Evolutionary conservation across 2,329 filamentous ascomycete genomes (phyloP).

Genomic region (Colletotrichum tropicicola): DNA sequence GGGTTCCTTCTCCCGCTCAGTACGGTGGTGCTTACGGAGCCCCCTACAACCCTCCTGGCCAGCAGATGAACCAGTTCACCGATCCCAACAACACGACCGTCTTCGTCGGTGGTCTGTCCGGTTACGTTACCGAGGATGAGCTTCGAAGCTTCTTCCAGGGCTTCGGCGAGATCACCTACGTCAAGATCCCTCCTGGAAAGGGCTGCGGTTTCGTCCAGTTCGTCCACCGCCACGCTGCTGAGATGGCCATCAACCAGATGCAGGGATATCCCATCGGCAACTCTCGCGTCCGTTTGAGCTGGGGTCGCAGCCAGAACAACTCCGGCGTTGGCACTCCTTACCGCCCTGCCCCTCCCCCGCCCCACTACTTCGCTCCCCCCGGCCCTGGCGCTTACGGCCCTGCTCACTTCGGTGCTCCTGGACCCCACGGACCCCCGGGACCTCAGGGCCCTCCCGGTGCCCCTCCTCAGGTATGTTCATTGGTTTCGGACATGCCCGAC

Average conservation of each 20-base stretch:
- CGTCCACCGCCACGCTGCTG: slow-evolving; percentile 96
- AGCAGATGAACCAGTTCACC: slow-evolving; percentile 96
- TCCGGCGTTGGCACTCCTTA: slow-evolving; percentile 98
- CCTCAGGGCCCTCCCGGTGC: slow-evolving; percentile 48
- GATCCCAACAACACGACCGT: slow-evolving; percentile 99
- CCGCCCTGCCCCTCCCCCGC: slow-evolving; percentile 82
- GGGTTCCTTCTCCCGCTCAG: slow-evolving; percentile 33
- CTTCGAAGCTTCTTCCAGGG: slow-evolving; percentile 99
- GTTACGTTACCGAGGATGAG: slow-evolving; percentile 98
- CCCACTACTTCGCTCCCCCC: slow-evolving; percentile 58
- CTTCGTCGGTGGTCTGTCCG: slow-evolving; percentile 95
- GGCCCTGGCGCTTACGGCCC: slow-evolving; percentile 55
- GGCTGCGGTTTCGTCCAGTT: slow-evolving; percentile 99
- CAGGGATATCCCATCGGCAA: slow-evolving; percentile 99
- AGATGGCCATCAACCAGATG: slow-evolving; percentile 99
- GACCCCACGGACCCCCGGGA: slow-evolving; percentile 51
- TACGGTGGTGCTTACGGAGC: slow-evolving; percentile 28
- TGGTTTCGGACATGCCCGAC: background rate
- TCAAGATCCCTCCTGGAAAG: slow-evolving; percentile 99
- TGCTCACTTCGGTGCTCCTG: slow-evolving; percentile 57
- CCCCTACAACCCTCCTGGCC: slow-evolving; percentile 29
- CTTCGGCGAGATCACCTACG: slow-evolving; percentile 99
- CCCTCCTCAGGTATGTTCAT: slow-evolving; percentile 34
- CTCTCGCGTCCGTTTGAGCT: slow-evolving; percentile 95
- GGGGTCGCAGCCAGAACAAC: slow-evolving; percentile 99